These are phyloP conservation scores for Aspergillus leporis DNA, from an alignment of 495 filamentous ascomycete genomes.

Conservation along the genomic window DNA sequence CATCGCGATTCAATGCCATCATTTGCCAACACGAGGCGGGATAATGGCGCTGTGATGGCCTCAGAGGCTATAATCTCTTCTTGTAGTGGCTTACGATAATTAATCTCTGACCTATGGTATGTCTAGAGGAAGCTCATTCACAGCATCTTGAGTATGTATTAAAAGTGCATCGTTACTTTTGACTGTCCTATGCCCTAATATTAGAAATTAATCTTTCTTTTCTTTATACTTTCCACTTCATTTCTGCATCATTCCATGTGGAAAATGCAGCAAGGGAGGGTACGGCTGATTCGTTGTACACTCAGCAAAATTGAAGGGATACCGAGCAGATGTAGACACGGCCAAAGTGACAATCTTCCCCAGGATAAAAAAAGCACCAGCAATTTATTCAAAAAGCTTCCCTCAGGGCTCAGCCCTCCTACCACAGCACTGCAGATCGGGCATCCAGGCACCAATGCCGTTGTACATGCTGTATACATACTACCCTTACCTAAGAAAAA, in stretches of 20 bases:
- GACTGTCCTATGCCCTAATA: neutral
- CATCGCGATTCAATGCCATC: neutral
- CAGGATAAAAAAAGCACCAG: neutral
- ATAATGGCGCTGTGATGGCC: neutral
- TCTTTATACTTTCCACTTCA: neutral
- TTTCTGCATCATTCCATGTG: neutral
- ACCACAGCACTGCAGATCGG: conserved; percentile 1
- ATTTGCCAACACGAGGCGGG: neutral
- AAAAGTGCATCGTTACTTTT: neutral
- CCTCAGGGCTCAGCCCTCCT: neutral
- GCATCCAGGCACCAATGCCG: conserved; percentile 7
- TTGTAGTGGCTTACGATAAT: neutral
- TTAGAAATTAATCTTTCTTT: neutral
- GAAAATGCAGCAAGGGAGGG: neutral
- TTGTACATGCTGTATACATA: neutral
- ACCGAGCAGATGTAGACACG: neutral
- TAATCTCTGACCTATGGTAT: neutral
- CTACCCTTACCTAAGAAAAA: neutral
- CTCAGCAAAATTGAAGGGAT: neutral
- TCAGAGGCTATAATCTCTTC: neutral
- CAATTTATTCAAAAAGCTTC: neutral
- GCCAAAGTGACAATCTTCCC: neutral
- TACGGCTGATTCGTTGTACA: neutral
- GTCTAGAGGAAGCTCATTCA: neutral
- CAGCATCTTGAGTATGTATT: neutral